A percentile compares a stretch with the other conserved stretches of the same genome.
Evolutionary conservation across 169 alveolate genomes (phyloP).

Genomic region (Plasmodium vivax): DNA sequence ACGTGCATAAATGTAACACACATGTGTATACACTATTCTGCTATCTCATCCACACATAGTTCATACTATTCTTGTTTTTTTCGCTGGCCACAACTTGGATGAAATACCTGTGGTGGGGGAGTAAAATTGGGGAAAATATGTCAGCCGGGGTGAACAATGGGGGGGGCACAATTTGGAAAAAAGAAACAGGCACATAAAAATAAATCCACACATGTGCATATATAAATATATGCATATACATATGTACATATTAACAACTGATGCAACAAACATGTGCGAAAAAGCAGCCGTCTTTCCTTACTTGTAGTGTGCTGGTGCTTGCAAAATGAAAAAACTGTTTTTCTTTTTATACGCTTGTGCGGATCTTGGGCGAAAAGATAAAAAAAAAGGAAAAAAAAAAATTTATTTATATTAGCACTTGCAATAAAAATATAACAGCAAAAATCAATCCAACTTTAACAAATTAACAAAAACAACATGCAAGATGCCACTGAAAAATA

Average conservation of each 20-base stretch:
- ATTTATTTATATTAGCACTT: background rate
- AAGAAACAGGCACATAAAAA: background rate
- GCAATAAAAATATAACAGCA: background rate
- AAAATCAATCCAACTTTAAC: background rate
- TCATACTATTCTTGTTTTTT: constrained; percentile 46
- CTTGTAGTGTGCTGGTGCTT: constrained; percentile 71
- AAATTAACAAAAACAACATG: background rate
- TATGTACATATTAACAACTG: background rate
- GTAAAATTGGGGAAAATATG: background rate
- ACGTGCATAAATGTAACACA: background rate
- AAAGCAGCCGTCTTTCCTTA: constrained; percentile 10
- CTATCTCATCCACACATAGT: constrained; percentile 27
- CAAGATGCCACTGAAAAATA: background rate
- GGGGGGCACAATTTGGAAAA: background rate
- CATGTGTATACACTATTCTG: constrained; percentile 1
- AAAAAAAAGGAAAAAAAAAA: constrained; percentile 5
- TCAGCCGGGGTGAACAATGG: background rate
- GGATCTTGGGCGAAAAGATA: constrained; percentile 43
- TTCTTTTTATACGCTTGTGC: constrained; percentile 68
- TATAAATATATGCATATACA: background rate
- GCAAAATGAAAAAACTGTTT: constrained; percentile 37
- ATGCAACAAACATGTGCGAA: background rate
- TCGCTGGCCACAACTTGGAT: constrained; percentile 41
- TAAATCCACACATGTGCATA: background rate
- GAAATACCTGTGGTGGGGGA: constrained; percentile 28